Evolutionary conservation across 2,329 filamentous ascomycete species (phyloP), one percentile per base, ranked within the genome.

Genomic region (Trichophyton benhamiae): DNA sequence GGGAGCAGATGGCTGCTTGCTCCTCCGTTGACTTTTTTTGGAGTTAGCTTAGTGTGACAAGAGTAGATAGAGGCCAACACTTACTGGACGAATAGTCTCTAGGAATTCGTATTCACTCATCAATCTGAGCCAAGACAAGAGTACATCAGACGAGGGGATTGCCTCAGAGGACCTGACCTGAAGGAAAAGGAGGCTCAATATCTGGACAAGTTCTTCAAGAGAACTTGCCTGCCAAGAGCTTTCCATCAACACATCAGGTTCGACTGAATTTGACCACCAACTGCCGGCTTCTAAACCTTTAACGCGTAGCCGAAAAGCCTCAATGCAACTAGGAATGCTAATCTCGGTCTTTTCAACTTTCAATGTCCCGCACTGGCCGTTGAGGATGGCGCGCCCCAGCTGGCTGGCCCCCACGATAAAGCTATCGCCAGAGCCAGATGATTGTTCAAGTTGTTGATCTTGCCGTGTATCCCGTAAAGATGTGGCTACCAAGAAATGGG

Each of bases 81-180:
- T 75, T 74, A 86, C 82, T 59, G 78, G 75, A 63, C 79, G 74
- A 57, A 91, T 78, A 8, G 79, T 77, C 62, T 87, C 82, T 65
- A 96, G 81, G 69, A 95, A 96, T 58, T 75, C 77, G 68, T 83
- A 85, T 13, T 82, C 78, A 48, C 81, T 78, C 79, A 91, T 85
- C 58, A 91, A 75, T n/a, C 80, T 76, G 67, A 91, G 90, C 90
- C 90, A 95, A 65, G 82, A 79, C 44, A 83, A 76, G 17, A 91
- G 78, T 5, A 85, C 72, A 13, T 80, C 76, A 17, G 82, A 79
- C 15, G 83, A 77, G 11, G 84, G 78, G 67, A 88, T 82, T 55
- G 78, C 75, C 42, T 77, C 72, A 58, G 81, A 79, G 55, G 82
- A 75, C 65, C 88, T 85, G 38, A 90, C 74, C 20, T 88, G 78